Evolutionary conservation across 1,284 basidiomycete species (phyloP).

Genomic region (Pseudozyma sp.): DNA sequence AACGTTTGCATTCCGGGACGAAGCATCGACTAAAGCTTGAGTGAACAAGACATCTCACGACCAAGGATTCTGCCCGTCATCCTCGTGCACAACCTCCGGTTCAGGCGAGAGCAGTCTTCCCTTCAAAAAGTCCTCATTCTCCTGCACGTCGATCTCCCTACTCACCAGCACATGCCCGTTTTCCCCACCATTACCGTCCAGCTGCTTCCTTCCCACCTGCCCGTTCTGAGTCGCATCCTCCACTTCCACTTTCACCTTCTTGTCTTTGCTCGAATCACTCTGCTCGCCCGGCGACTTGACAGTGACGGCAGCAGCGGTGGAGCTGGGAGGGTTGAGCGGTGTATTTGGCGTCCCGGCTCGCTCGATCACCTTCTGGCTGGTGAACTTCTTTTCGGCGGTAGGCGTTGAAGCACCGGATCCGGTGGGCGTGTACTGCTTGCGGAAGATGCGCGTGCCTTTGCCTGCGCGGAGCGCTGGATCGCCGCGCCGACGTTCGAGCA

Average conservation of each 20-base stretch:
- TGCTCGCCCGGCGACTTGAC: constrained; percentile 2
- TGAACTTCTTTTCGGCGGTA: not conserved
- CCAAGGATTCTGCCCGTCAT: constrained; percentile 28
- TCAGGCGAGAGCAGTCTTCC: constrained; percentile 20
- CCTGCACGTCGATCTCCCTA: constrained; percentile 26
- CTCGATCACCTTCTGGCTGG: not conserved
- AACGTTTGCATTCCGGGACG: too few relatives aligned
- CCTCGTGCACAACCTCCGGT: constrained; percentile 11
- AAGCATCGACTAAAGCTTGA: too few relatives aligned
- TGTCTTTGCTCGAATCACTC: not conserved
- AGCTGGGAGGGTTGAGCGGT: constrained; percentile 29
- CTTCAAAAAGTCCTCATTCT: constrained; percentile 26
- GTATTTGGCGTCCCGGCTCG: constrained; percentile 18
- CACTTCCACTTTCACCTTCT: constrained; percentile 15
- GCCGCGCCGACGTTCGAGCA: constrained; percentile 53
- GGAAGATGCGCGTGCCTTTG: constrained; percentile 53
- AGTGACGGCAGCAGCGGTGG: constrained; percentile 24
- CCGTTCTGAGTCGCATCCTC: constrained; percentile 9
- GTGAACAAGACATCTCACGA: constrained; percentile 4
- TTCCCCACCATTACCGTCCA: not conserved
- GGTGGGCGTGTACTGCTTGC: constrained; percentile 48
- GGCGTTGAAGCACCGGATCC: constrained; percentile 24
- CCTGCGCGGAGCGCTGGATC: constrained; percentile 58
- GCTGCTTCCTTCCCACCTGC: not conserved
- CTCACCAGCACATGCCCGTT: constrained; percentile 17